These are phyloP conservation scores for Cronartium ribicola DNA, from an alignment of 1,284 basidiomycete genomes.

Conservation along the genomic window DNA sequence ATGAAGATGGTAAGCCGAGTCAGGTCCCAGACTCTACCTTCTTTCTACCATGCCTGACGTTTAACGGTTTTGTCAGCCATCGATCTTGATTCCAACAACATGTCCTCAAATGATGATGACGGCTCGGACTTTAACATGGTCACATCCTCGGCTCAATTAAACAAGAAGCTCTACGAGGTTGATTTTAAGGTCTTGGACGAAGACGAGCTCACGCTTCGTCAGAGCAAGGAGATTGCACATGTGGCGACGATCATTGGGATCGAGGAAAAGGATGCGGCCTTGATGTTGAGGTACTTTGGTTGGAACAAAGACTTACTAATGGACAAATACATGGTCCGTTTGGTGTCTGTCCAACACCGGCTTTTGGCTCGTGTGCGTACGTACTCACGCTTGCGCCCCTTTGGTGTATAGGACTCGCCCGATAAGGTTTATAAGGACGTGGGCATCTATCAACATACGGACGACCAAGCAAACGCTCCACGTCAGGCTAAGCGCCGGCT, in stretches of 20 bases:
- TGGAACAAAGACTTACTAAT: constrained; percentile 95
- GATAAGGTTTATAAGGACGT: constrained; percentile 66
- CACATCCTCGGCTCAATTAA: neutral
- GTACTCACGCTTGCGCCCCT: neutral
- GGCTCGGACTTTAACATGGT: constrained; percentile 30
- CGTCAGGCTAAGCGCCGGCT: constrained; percentile 49
- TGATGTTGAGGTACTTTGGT: constrained; percentile 75
- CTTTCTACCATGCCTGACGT: neutral
- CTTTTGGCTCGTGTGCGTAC: neutral
- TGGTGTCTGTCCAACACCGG: too few relatives aligned
- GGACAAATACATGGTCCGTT: constrained; percentile 51
- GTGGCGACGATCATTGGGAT: constrained; percentile 78
- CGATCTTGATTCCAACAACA: constrained; percentile 27
- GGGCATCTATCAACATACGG: constrained; percentile 58
- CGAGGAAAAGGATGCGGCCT: constrained; percentile 66
- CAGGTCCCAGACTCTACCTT: neutral
- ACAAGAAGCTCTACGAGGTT: constrained; percentile 52
- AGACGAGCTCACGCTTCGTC: constrained; percentile 65
- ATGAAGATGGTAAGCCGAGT: constrained; percentile 23
- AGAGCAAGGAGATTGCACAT: constrained; percentile 72
- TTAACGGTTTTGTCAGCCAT: neutral
- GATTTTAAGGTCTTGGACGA: constrained; percentile 45
- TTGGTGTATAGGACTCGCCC: constrained; percentile 51
- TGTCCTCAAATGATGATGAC: constrained; percentile 21
- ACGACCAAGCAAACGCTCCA: constrained; percentile 52